Percentiles rank a stretch among this genome's conserved stretches.
Evolutionary conservation across 2,329 filamentous ascomycete genomes (phyloP).

Genomic region (Aotearoamyces nothofagi): DNA sequence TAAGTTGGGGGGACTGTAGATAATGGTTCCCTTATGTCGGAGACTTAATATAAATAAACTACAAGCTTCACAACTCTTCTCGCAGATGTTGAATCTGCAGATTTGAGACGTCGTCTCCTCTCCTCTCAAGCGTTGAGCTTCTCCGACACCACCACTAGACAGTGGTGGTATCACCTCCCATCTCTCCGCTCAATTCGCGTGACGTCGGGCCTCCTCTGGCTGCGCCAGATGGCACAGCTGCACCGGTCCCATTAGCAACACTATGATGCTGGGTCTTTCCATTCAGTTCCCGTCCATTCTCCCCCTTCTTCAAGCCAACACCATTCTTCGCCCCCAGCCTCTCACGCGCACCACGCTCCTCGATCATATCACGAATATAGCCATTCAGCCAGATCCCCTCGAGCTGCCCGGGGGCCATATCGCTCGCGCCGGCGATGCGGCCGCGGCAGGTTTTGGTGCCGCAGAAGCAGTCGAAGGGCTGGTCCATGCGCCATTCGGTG

Average conservation of each 20-base stretch:
- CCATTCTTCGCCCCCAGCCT: slow-evolving; percentile 1
- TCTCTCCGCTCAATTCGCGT: slow-evolving; percentile 41
- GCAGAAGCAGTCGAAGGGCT: slow-evolving; percentile 55
- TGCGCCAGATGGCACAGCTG: neutral
- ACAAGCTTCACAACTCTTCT: too few relatives aligned
- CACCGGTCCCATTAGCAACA: neutral
- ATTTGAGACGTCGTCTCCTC: neutral
- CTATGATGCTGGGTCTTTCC: neutral
- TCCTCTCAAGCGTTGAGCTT: slow-evolving; percentile 2
- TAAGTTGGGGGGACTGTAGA: too few relatives aligned
- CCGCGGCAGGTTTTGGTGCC: slow-evolving; percentile 40
- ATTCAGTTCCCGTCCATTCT: slow-evolving; percentile 1
- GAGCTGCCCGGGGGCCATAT: slow-evolving; percentile 38
- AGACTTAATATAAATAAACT: too few relatives aligned
- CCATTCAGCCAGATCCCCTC: slow-evolving; percentile 44
- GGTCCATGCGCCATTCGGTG: slow-evolving; percentile 61
- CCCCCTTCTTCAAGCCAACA: slow-evolving; percentile 4
- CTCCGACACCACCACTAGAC: too few relatives aligned
- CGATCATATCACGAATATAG: slow-evolving; percentile 41
- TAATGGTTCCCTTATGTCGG: too few relatives aligned
- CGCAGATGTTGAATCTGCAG: slow-evolving; percentile 1
- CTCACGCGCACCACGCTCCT: slow-evolving; percentile 20
- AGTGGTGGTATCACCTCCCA: slow-evolving; percentile 40
- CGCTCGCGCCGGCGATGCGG: slow-evolving; percentile 44
- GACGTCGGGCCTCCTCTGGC: neutral